Evolutionary conservation across 1,284 basidiomycete genomes (phyloP), one percentile per base, ranked within the genome.

Genomic region (Fomitopsis betulina): DNA sequence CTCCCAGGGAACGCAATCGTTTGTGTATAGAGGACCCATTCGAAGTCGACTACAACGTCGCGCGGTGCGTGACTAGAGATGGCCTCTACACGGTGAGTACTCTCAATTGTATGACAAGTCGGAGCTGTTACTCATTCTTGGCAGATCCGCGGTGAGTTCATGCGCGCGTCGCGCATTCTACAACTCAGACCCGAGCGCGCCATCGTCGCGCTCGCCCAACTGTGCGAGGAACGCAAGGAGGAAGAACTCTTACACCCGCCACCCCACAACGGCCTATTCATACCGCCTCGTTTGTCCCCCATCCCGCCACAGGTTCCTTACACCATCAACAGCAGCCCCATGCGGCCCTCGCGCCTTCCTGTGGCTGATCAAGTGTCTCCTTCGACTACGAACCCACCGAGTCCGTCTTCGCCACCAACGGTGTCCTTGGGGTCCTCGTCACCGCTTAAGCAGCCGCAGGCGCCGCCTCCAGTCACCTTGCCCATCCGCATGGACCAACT

Each of bases 21-120:
- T 80, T 98, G 57, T 97, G 94, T 72, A 95, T 97, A 71, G 95
- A 97, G 89, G 96, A 99, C 75, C 96, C 96, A 1, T 99, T 99
- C 71, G 96, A 98, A 73, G 83, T 81, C 39, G 88, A 94, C 65
- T 99, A 93, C 78, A 99, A 99, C 66, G 96, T 99, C 47, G 90
- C 94, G 3, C 83, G 96, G 62, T 98, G 96, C 63, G 96, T 98
- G 23, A 98, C 96, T 25, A 92, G 89, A 70, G 96, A 99, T 69
- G 96, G 96, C 1, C 79, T 98, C 54, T 98, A 98, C 72, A 94
- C 93, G 45, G 93, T 94, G 64, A 69, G 83, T 76, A 19, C 47
- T 21, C 5, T 40, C 23, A 9, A 37, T 27, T 25, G 23, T 56
- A 12, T 42, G 23, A 32, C 53, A 21, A 15, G 10, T 13, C 19